Conservation (phyloP, 495 filamentous ascomycete genomes). For the Hypomontagnella monticulosa region DNA sequence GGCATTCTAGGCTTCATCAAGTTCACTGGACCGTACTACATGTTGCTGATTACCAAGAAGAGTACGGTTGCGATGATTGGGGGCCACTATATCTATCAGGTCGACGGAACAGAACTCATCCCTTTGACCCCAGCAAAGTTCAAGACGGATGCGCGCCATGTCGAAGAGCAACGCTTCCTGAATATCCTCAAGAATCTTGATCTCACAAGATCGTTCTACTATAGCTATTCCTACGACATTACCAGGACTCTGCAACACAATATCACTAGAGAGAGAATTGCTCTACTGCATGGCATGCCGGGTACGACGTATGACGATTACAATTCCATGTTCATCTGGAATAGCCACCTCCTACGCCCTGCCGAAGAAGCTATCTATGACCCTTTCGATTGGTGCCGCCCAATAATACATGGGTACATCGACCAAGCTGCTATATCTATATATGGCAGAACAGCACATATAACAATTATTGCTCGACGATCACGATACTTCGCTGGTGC, state of each 20-base stretch:
- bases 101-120: constrained; percentile 94
- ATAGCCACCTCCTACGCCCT: constrained; percentile 85
- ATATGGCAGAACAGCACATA: constrained; percentile 85
- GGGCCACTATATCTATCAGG: constrained; percentile 93
- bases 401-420: constrained; percentile 95
- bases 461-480: constrained; percentile 90
- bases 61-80: constrained; percentile 96
- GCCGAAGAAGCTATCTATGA: constrained; percentile 75
- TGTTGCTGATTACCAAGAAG: constrained; percentile 95
- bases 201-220: constrained; percentile 91
- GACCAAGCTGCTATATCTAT: constrained; percentile 87
- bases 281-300: constrained; percentile 68
- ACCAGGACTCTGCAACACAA: constrained; percentile 93
- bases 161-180: constrained; percentile 89
- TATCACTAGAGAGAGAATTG: constrained; percentile 80
- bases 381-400: constrained; percentile 94
- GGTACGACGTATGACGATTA: constrained; percentile 70
- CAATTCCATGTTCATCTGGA: constrained; percentile 99
- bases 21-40: constrained; percentile 97
- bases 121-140: constrained; percentile 78
- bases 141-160: constrained; percentile 78
- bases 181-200: constrained; percentile 91
- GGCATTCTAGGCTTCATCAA: constrained; percentile 93
- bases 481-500: constrained; percentile 96
- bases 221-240: constrained; percentile 98